Percentiles rank a stretch among this genome's conserved stretches.
phyloP scores from a whole-genome alignment of 768 basidiomycete genomes.

The Suillus sp. region DNA sequence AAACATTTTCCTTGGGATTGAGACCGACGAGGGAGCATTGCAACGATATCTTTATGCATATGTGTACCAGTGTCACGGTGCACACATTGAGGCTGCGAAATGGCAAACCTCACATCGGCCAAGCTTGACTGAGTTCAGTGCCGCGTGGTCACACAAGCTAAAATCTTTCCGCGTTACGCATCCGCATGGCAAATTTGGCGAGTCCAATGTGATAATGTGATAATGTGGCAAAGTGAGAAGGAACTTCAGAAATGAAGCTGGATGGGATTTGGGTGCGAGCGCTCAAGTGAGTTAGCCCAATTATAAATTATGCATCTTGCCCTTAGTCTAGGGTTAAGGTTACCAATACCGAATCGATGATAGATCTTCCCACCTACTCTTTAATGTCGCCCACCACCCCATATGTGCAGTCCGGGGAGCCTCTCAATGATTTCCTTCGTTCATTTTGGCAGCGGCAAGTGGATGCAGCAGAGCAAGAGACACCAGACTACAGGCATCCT shows the following conservation, averaged over 20 bases:
- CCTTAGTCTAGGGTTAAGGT: conserved; percentile 34
- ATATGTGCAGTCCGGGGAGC: conserved; percentile 81
- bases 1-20: background rate
- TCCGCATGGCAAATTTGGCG: background rate
- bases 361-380: conserved; percentile 14
- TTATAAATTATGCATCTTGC: conserved; percentile 4
- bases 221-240: background rate
- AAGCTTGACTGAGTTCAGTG: background rate
- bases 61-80: background rate
- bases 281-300: no score
- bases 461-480: conserved; percentile 84
- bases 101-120: background rate
- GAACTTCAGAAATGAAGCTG: background rate
- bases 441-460: conserved; percentile 92
- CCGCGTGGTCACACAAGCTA: background rate
- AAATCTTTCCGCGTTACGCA: background rate
- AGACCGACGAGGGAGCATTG: background rate
- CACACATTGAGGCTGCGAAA: background rate
- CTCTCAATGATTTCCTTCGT: conserved; percentile 82
- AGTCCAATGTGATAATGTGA: background rate
- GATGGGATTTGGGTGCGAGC: background rate
- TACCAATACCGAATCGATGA: background rate
- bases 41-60: background rate
- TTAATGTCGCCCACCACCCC: conserved; percentile 47
- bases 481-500: conserved; percentile 85